Base-by-base conservation (phyloP, 768 basidiomycete species). In the Cubamyces lactineus region DNA sequence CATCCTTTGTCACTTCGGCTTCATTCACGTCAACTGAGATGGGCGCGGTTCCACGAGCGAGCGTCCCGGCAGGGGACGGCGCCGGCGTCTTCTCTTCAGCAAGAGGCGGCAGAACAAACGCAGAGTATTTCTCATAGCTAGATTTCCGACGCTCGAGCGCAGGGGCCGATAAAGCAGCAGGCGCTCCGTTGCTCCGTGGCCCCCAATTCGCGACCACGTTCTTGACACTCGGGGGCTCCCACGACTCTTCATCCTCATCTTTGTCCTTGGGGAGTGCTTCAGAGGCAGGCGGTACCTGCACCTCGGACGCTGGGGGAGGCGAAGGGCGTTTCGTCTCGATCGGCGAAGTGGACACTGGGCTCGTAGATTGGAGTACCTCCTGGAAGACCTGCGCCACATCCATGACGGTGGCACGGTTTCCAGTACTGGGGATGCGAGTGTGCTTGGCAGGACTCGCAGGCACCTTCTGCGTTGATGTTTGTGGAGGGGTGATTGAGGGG, bases 351-450 rank as follows among this genome's bases (percentile, higher is more conserved):
- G 61, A 54, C 1, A 49, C 13, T 2, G 52, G 58, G 24, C 54
- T 59, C 17, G 57, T 51, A 5, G 57, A 41, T 41, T 59, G 57
- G 19, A 64, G 43, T 5, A 52, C 60, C 57, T 66, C 62, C 23
- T 42, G 58, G 46, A 91, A 70, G 9, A 83, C 81, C 70, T 86
- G 87, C 2, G 88, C 89, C 12, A 92, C 84, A 43, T 92, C 89
- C 91, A 92, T 92, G 23, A 86, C 89, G 15, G 85, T 84, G 19
- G 87, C 84, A 61, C 91, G 78, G 54, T 82, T 84, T 16, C 88
- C 88, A 5, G 88, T 83, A 67, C 84, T 89, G 5, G 88, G 84
- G 53, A 87, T 86, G 21, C 88, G 85, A 47, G 75, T 60, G 67
- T 82, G 83, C 53, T 79, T 80, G 3, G 74, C 69, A 5, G 82